Evolutionary conservation across 192 early-diverging fungal species (phyloP).

Genomic region (Coemansia sp.): DNA sequence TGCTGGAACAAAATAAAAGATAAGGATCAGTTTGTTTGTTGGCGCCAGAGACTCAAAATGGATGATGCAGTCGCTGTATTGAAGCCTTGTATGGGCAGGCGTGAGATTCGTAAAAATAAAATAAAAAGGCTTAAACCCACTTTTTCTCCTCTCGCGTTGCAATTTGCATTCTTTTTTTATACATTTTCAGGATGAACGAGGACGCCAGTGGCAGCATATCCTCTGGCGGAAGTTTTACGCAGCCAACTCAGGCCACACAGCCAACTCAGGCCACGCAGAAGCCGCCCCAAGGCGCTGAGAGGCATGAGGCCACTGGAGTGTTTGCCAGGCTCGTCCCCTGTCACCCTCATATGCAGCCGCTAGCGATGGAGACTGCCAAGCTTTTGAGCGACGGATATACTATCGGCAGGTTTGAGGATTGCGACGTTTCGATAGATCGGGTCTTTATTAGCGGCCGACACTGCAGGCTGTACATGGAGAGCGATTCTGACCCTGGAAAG

Average conservation of each 20-base stretch:
- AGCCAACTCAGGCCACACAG: slow-evolving; percentile 49
- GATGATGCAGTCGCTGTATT: neutral
- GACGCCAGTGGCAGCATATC: neutral
- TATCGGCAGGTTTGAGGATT: slow-evolving; percentile 37
- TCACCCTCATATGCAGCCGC: slow-evolving; percentile 41
- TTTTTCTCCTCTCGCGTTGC: neutral
- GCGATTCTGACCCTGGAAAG: slow-evolving; percentile 15
- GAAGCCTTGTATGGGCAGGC: neutral
- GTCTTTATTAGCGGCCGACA: slow-evolving; percentile 43
- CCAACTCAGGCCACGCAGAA: slow-evolving; percentile 43
- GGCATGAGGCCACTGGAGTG: slow-evolving; percentile 13
- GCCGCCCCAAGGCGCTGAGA: slow-evolving; percentile 22
- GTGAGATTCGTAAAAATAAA: too few species aligned
- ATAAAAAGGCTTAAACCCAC: neutral
- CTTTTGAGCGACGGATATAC: slow-evolving; percentile 41
- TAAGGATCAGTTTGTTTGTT: neutral
- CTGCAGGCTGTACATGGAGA: slow-evolving; percentile 44
- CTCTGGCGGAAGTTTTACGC: slow-evolving; percentile 26
- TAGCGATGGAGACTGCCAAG: slow-evolving; percentile 28
- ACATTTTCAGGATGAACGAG: slow-evolving; percentile 12
- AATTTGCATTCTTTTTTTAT: neutral
- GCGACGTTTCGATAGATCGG: slow-evolving; percentile 37
- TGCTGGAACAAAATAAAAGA: neutral
- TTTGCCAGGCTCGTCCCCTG: slow-evolving; percentile 40
- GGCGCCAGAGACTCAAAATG: neutral